Evolutionary conservation across 192 early-diverging fungal genomes (phyloP), one percentile per base, ranked within the genome.

Genomic region (Dissophora ornata): DNA sequence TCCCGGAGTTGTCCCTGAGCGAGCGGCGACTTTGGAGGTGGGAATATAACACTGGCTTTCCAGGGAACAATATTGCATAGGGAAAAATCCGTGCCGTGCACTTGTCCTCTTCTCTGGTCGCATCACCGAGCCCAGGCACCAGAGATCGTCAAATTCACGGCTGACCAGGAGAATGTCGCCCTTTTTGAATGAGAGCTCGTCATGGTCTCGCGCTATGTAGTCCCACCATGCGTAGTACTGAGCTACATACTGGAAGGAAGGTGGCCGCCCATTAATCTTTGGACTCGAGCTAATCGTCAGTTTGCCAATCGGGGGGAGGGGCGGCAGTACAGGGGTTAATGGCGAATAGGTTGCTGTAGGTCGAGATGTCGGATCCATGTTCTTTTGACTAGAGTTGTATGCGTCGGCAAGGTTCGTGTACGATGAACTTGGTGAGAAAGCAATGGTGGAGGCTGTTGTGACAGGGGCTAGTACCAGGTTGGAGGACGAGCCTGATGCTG

Each of bases 181-280:
- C 29, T 77, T 77, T 40, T 56, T 61, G 48, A 77, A 77, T 3
- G 73, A 77, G 12, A 77, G 73, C 19, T 77, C 73, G 28, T 77
- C 73, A 33, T 77, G 65, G 19, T 77, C 73, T 6, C 63, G 50
- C 13, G 73, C 63, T n/a, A 77, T 77, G n/a, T 77, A 77, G 47
- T 77, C 73, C 73, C 73, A 77, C 64, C 73, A 77, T 10, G 64
- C 73, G 42, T 77, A 67, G 45, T 57, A 77, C 45, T 77, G 73
- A 19, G 73, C 65, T 24, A 64, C 48, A 51, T 77, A 77, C 21
- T 77, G 73, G 26, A 77, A 77, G 13, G 73, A 77, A 15, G 65
- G n/a, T 34, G 73, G 73, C n/a, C 71, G 55, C 12, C 49, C 65
- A 45, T 45, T 63, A 34, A 49, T 28, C 40, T 67, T 77, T 47